Percentiles rank a stretch among this genome's conserved stretches.
These are phyloP conservation scores for Amesomyces nigricolor DNA, from an alignment of 2,329 filamentous ascomycete species.

Conservation along the genomic window DNA sequence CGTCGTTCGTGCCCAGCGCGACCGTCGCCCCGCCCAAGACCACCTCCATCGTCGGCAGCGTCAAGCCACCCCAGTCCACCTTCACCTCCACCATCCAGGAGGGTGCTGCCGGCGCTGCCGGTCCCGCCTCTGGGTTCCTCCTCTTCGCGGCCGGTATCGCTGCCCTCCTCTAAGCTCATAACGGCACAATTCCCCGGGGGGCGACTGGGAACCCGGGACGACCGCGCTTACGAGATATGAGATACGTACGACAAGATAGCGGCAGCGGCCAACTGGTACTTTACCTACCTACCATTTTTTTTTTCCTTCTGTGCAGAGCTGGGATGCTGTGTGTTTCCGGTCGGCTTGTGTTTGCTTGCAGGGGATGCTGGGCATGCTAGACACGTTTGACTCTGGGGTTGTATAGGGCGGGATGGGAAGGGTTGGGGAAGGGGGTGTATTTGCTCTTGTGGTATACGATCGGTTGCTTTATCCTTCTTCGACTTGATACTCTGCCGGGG, in stretches of 20 bases:
- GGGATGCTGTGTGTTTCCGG: conserved; percentile 19
- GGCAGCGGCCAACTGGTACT: too few relatives aligned
- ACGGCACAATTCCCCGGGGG: conserved; percentile 15
- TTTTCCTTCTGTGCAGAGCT: conserved; percentile 14
- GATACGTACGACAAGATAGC: neutral
- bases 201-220: conserved; percentile 9
- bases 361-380: neutral
- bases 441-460: neutral
- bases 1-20: conserved; percentile 18
- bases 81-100: conserved; percentile 25
- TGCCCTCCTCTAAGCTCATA: conserved; percentile 28
- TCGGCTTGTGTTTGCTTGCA: neutral
- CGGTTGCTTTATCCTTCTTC: conserved; percentile 1
- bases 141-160: conserved; percentile 28
- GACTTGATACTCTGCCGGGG: conserved; percentile 6
- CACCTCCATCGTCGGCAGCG: conserved; percentile 13
- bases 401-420: too few relatives aligned
- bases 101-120: conserved; percentile 29
- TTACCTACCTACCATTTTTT: too few relatives aligned
- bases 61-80: conserved; percentile 18
- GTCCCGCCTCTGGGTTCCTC: conserved; percentile 30
- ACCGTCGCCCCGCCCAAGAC: conserved; percentile 23
- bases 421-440: neutral
- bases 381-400: too few relatives aligned
- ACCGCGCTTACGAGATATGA: conserved; percentile 27